These are phyloP conservation scores for Apiotrichum akiyoshidainum DNA, from an alignment of 1,284 basidiomycete genomes.

Conservation along the genomic window DNA sequence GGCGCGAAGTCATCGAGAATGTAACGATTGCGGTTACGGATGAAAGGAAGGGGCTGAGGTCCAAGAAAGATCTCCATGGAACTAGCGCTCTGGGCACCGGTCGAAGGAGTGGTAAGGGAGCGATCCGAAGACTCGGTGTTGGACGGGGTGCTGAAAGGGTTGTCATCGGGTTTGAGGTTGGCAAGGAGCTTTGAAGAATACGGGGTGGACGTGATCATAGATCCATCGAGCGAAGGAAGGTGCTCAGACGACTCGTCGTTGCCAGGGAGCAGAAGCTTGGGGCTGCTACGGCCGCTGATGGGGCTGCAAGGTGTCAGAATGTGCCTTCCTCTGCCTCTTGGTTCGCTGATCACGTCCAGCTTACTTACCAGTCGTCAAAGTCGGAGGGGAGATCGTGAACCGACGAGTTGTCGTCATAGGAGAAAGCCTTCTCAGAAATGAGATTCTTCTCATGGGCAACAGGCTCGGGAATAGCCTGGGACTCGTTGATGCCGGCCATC, in stretches of 20 bases:
- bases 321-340: not conserved
- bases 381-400: too few species aligned
- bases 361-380: too few species aligned
- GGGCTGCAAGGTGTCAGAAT: not conserved
- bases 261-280: not conserved
- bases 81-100: slow-evolving; percentile 9
- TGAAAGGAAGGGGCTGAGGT: slow-evolving; percentile 22
- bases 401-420: too few species aligned
- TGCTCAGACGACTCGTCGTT: too few species aligned
- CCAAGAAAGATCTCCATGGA: slow-evolving; percentile 24
- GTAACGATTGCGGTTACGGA: slow-evolving; percentile 18
- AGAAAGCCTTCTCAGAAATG: too few species aligned
- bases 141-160: slow-evolving; percentile 13
- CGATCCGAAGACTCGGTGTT: slow-evolving; percentile 16
- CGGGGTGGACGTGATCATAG: slow-evolving; percentile 12
- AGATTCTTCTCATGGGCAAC: too few species aligned
- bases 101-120: slow-evolving; percentile 14
- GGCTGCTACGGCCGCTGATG: too few species aligned
- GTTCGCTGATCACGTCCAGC: too few species aligned
- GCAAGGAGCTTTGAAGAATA: slow-evolving; percentile 2
- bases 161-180: slow-evolving; percentile 4
- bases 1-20: slow-evolving; percentile 8
- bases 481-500: too few species aligned
- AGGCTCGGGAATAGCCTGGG: too few species aligned
- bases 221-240: not conserved